Conservation (phyloP, 2,329 filamentous ascomycete genomes). For the Venturia aucupariae region DNA sequence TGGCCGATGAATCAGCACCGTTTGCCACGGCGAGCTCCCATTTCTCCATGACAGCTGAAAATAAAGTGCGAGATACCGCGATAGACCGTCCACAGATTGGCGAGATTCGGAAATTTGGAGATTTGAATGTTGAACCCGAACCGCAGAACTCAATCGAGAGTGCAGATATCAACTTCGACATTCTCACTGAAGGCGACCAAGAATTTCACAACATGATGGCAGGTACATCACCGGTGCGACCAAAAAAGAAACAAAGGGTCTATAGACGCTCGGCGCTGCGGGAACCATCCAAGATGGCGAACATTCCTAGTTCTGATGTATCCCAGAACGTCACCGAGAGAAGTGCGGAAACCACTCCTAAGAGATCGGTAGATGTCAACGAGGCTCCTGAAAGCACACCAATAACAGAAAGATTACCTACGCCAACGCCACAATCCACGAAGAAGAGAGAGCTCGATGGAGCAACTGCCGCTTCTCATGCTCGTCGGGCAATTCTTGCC, state of each 20-base stretch:
- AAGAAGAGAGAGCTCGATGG: slow-evolving; percentile 6
- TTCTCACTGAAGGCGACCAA: slow-evolving; percentile 31
- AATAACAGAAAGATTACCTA: background rate
- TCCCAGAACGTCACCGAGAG: background rate
- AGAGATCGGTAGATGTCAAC: too few relatives aligned
- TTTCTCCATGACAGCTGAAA: slow-evolving; percentile 22
- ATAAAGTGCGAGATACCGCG: slow-evolving; percentile 11
- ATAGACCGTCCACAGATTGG: slow-evolving; percentile 5
- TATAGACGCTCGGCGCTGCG: slow-evolving; percentile 13
- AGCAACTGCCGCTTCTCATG: background rate
- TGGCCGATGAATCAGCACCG: slow-evolving; percentile 3
- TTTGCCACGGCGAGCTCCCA: slow-evolving; percentile 32
- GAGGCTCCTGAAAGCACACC: background rate
- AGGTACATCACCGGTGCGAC: slow-evolving; percentile 21
- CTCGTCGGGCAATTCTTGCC: background rate
- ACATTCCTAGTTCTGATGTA: background rate
- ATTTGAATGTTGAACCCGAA: background rate
- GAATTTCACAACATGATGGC: slow-evolving; percentile 23
- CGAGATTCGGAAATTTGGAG: slow-evolving; percentile 9
- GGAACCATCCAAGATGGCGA: slow-evolving; percentile 12
- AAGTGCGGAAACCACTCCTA: background rate
- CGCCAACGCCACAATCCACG: background rate
- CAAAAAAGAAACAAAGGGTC: slow-evolving; percentile 25
- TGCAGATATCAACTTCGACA: slow-evolving; percentile 23
- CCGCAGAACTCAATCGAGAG: slow-evolving; percentile 28